Evolutionary conservation across 352 stramenopile species (phyloP).

Genomic region (Blastocystis sp.): DNA sequence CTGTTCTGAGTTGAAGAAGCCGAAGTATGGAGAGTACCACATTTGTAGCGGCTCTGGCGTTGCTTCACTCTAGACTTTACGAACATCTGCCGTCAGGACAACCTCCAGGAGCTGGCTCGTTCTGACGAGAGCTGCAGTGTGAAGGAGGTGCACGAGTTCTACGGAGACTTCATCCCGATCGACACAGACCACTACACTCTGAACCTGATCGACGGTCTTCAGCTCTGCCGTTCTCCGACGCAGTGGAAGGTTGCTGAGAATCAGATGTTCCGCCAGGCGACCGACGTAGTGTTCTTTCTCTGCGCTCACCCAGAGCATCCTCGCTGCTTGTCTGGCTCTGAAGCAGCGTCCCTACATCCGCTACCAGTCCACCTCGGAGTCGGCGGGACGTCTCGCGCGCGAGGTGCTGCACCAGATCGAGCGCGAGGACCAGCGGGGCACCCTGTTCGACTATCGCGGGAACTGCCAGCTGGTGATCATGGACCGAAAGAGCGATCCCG

Average conservation of each 20-base stretch:
- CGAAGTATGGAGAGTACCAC: slow-evolving; percentile 95
- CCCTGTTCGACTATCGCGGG: slow-evolving; percentile 88
- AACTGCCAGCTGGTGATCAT: slow-evolving; percentile 81
- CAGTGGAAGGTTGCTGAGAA: slow-evolving; percentile 68
- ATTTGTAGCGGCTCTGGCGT: slow-evolving; percentile 73
- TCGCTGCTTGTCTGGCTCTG: slow-evolving; percentile 86
- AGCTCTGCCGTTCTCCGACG: slow-evolving; percentile 59
- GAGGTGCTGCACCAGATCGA: slow-evolving; percentile 88
- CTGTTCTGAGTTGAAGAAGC: slow-evolving; percentile 80
- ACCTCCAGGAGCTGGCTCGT: slow-evolving; percentile 88
- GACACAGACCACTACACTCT: slow-evolving; percentile 95
- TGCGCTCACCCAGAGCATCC: slow-evolving; percentile 71
- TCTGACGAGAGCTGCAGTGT: slow-evolving; percentile 88
- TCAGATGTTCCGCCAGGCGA: slow-evolving; percentile 66
- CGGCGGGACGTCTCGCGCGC: slow-evolving; percentile 83
- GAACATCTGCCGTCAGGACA: slow-evolving; percentile 84
- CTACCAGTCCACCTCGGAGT: slow-evolving; percentile 84
- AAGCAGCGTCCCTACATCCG: slow-evolving; percentile 91
- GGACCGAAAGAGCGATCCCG: slow-evolving; percentile 93
- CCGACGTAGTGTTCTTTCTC: slow-evolving; percentile 61
- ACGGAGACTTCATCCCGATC: slow-evolving; percentile 92
- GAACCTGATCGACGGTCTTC: slow-evolving; percentile 79
- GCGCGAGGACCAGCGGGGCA: slow-evolving; percentile 73
- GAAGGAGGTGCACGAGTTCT: slow-evolving; percentile 93
- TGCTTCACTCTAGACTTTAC: slow-evolving; percentile 74